Conservation (phyloP, 2,329 filamentous ascomycete species). For the Claviceps citrina region DNA sequence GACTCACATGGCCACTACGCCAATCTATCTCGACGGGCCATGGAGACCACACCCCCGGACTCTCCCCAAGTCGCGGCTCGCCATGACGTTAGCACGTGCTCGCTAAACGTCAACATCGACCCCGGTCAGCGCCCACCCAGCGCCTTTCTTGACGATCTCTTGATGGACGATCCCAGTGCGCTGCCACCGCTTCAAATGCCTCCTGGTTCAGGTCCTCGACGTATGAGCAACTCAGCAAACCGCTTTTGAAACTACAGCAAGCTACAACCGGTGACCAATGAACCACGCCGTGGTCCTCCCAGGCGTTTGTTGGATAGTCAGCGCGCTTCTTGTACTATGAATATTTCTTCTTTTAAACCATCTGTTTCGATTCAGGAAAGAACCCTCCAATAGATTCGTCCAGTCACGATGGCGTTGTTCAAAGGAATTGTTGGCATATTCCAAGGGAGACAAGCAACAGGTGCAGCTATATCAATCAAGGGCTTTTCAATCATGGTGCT, state of each 20-base stretch:
- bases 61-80: slow-evolving; percentile 42
- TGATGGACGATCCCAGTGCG: slow-evolving; percentile 53
- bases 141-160: slow-evolving; percentile 77
- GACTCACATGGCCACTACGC: slow-evolving; percentile 37
- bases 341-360: neutral
- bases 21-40: slow-evolving; percentile 25
- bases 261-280: no score
- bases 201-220: slow-evolving; percentile 8
- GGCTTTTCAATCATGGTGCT: no score
- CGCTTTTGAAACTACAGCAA: slow-evolving; percentile 15
- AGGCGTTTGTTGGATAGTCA: neutral
- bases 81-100: slow-evolving; percentile 45
- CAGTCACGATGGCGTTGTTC: neutral
- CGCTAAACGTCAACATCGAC: slow-evolving; percentile 41
- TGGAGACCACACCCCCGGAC: slow-evolving; percentile 43
- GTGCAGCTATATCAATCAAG: no score
- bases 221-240: slow-evolving; percentile 12
- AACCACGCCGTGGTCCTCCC: no score
- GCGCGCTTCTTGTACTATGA: neutral
- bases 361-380: neutral
- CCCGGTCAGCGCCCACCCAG: slow-evolving; percentile 64
- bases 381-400: neutral
- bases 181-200: slow-evolving; percentile 31
- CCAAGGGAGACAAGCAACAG: no score
- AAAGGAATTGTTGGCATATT: neutral